Conservation (phyloP, 1,139 yeast species). For the Nakaseomyces uthaithaninus region DNA sequence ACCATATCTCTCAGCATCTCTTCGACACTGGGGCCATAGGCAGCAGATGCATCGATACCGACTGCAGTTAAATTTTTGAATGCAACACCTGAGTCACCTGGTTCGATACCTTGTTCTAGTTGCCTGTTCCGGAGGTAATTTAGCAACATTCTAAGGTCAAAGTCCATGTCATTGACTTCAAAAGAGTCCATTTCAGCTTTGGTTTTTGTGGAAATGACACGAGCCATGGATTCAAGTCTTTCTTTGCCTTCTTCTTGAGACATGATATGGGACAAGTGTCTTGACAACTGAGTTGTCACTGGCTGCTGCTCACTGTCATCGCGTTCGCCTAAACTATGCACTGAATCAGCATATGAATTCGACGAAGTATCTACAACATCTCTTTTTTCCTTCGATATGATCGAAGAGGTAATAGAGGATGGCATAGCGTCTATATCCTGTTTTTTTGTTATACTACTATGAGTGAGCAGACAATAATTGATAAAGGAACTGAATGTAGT, state of each 20-base stretch:
- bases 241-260: constrained; percentile 32
- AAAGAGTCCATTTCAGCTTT: constrained; percentile 33
- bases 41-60: constrained; percentile 47
- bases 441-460: neutral
- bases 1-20: constrained; percentile 35
- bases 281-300: constrained; percentile 27
- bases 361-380: constrained; percentile 12
- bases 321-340: constrained; percentile 6
- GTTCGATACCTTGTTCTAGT: constrained; percentile 38
- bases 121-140: constrained; percentile 34
- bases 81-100: constrained; percentile 44
- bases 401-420: constrained; percentile 3
- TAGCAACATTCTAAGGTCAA: constrained; percentile 36
- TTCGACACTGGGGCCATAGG: constrained; percentile 43
- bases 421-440: neutral
- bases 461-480: too few relatives aligned
- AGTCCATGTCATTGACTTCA: constrained; percentile 35
- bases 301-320: constrained; percentile 23
- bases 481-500: too few relatives aligned
- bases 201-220: constrained; percentile 38
- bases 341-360: constrained; percentile 21
- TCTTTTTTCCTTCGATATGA: constrained; percentile 5
- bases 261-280: constrained; percentile 27
- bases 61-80: constrained; percentile 40
- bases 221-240: constrained; percentile 36